Evolutionary conservation across 495 filamentous ascomycete species (phyloP), one percentile per base, ranked within the genome.

Genomic region (Penicillium steckii): DNA sequence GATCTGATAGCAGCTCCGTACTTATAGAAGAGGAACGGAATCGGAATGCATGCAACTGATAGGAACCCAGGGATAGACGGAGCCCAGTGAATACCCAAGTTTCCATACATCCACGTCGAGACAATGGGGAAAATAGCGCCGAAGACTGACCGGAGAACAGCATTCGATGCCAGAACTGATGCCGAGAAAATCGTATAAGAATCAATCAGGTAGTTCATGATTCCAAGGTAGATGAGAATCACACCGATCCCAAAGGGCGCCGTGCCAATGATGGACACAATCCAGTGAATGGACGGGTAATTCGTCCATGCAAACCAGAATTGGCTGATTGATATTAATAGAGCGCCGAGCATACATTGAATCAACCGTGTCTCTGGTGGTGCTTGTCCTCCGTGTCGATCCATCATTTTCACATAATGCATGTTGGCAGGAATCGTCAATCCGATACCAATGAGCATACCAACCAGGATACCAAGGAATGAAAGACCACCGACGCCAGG

Each of bases 101-200:
- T 71, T 1, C 65, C 37, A 67, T 86, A 90, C 82, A 90, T 85
- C 32, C 79, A 63, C 0, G 72, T 78, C 0, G 86, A 88, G 66
- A 90, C 88, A 0, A 91, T 69, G 0, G 87, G 88, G 65, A 91
- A 89, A 0, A 78, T 81, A n/a, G 83, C 82, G 32, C 88, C 87
- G 53, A 90, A 86, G 10, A 72, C 23, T 1, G 68, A 78, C 8
- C 79, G 70, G 12, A 90, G 68, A 2, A 89, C 77, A 12, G 82
- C 70, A 54, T 84, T 88, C 9, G 85, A 85, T 2, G 87, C 87
- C 2, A 91, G 70, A 0, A 85, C 85, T 1, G 80, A 85, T 0
- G 87, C 86, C 0, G 86, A 85, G 54, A 81, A 90, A 32, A 89
- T 81, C 29, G 80, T 85, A 65, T 88, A 84, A 8, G 80, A 76